These are phyloP conservation scores for Lentinus brumalis DNA, from an alignment of 768 basidiomycete genomes.

Conservation along the genomic window DNA sequence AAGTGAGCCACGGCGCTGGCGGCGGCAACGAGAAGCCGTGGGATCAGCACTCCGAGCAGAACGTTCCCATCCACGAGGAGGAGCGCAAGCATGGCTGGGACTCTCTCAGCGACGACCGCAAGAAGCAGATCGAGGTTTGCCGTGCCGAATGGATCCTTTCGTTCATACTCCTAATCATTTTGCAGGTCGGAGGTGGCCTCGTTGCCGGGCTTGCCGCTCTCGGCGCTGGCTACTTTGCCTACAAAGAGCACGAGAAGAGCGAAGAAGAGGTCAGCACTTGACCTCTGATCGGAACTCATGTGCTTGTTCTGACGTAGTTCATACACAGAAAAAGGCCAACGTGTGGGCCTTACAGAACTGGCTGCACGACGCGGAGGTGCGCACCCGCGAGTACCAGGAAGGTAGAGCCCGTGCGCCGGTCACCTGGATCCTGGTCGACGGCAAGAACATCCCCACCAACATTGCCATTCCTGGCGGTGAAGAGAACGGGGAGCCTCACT, in stretches of 20 bases:
- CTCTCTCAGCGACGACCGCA: slow-evolving; percentile 53
- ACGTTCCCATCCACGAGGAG: slow-evolving; percentile 40
- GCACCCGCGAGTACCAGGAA: slow-evolving; percentile 49
- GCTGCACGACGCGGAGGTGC: slow-evolving; percentile 56
- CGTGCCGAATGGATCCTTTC: neutral
- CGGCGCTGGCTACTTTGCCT: slow-evolving; percentile 53
- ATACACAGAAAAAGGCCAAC: slow-evolving; percentile 48
- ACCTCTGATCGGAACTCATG: neutral
- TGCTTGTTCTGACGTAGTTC: neutral
- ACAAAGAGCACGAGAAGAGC: slow-evolving; percentile 58
- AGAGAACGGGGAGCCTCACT: slow-evolving; percentile 54
- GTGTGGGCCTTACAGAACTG: slow-evolving; percentile 55
- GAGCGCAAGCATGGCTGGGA: slow-evolving; percentile 59
- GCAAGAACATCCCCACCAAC: slow-evolving; percentile 56
- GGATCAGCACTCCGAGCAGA: slow-evolving; percentile 29
- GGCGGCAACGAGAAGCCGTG: slow-evolving; percentile 20
- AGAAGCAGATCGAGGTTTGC: slow-evolving; percentile 59
- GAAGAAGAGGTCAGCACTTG: slow-evolving; percentile 51
- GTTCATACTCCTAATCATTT: neutral
- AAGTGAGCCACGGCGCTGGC: slow-evolving; percentile 10
- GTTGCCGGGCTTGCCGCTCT: slow-evolving; percentile 53
- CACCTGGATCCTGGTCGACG: slow-evolving; percentile 64
- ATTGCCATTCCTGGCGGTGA: slow-evolving; percentile 59
- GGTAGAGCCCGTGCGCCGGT: slow-evolving; percentile 48
- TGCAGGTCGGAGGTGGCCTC: slow-evolving; percentile 66